These are phyloP conservation scores for Fimicolochytrium jonesii DNA, from an alignment of 192 early-diverging fungal genomes.

Conservation along the genomic window DNA sequence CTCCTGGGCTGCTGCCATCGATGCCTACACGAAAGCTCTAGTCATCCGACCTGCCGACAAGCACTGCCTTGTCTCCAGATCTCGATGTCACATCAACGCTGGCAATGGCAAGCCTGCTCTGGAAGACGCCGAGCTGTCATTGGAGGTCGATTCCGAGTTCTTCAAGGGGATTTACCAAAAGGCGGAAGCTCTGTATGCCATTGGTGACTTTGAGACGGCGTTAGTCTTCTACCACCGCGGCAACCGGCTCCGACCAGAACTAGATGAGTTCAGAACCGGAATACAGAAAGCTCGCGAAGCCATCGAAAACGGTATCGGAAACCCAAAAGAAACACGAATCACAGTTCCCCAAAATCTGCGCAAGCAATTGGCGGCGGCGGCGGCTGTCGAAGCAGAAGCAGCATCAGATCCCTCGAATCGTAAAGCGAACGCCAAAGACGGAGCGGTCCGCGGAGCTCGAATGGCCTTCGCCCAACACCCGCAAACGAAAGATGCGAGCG, in stretches of 20 bases:
- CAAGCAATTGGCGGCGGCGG: constrained; percentile 17
- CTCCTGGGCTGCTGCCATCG: constrained; percentile 40
- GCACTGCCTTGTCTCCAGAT: constrained; percentile 53
- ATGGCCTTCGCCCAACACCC: not conserved
- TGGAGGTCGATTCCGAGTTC: constrained; percentile 46
- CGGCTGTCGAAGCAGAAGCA: constrained; percentile 21
- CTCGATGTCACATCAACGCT: constrained; percentile 51
- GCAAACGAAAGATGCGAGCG: not conserved
- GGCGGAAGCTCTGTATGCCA: constrained; percentile 57
- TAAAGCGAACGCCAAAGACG: constrained; percentile 15
- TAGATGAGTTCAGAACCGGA: constrained; percentile 56
- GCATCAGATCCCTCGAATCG: constrained; percentile 20
- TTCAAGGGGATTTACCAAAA: constrained; percentile 58
- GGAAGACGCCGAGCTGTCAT: constrained; percentile 44
- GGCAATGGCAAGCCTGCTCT: constrained; percentile 46
- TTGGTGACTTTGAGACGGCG: constrained; percentile 60
- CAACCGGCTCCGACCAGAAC: constrained; percentile 49
- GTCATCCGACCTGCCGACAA: constrained; percentile 53
- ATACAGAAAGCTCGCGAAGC: constrained; percentile 62
- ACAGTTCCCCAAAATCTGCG: constrained; percentile 19
- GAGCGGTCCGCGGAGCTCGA: constrained; percentile 8
- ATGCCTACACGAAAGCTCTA: constrained; percentile 46
- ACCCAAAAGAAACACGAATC: constrained; percentile 24
- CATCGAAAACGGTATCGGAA: constrained; percentile 57
- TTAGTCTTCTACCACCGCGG: constrained; percentile 57